These are phyloP conservation scores for Antrodiella citrinella DNA, from an alignment of 768 basidiomycete species.

Conservation along the genomic window DNA sequence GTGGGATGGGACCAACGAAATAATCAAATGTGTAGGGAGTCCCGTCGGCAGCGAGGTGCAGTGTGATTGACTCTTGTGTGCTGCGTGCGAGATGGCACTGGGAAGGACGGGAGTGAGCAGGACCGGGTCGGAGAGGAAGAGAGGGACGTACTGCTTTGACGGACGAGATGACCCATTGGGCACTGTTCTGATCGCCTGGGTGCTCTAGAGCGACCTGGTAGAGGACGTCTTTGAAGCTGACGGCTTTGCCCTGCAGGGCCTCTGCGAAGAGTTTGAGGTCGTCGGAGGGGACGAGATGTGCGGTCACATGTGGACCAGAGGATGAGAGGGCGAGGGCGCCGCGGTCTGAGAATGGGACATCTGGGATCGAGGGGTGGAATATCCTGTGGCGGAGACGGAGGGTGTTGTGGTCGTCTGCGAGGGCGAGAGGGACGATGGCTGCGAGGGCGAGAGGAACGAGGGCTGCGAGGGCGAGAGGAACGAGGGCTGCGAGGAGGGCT, in stretches of 20 bases:
- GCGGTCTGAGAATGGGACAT: conserved; percentile 32
- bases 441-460: conserved; percentile 13
- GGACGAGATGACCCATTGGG: conserved; percentile 51
- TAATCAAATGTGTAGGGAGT: conserved; percentile 64
- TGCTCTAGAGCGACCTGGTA: conserved; percentile 67
- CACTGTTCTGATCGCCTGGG: conserved; percentile 32
- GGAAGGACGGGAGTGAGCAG: not conserved
- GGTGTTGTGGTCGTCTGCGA: too few relatives aligned
- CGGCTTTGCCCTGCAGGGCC: conserved; percentile 24
- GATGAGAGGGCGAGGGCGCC: conserved; percentile 31
- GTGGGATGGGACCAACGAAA: conserved; percentile 60
- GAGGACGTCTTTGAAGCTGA: conserved; percentile 34
- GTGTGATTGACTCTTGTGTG: conserved; percentile 45
- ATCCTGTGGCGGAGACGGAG: conserved; percentile 43
- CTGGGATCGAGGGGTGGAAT: conserved; percentile 35
- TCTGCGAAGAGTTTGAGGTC: conserved; percentile 41
- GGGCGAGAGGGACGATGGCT: too few relatives aligned
- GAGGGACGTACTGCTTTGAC: conserved; percentile 47
- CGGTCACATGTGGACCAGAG: conserved; percentile 9
- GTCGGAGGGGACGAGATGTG: conserved; percentile 28
- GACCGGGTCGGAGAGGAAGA: conserved; percentile 8
- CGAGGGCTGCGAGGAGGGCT: conserved; percentile 21
- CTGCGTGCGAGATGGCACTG: conserved; percentile 63
- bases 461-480: conserved; percentile 14
- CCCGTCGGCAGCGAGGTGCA: conserved; percentile 41